Base-by-base conservation (phyloP, 352 stramenopile genomes). In the Blastocystis sp. region DNA sequence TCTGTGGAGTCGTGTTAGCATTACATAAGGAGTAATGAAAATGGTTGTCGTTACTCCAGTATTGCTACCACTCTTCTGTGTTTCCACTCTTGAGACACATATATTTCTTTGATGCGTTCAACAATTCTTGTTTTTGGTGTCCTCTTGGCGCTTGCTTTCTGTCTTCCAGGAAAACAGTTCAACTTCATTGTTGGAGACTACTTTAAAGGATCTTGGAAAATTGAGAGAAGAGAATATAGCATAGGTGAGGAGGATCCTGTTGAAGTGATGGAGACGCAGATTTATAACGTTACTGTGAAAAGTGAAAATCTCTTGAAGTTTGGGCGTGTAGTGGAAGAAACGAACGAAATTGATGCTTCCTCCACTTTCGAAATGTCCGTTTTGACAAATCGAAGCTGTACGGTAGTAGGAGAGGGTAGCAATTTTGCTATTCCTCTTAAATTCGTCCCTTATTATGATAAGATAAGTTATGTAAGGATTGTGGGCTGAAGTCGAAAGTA, bases 221-320 rank as follows among this genome's bases (percentile, higher is more conserved):
- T 80, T 64, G 20, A 54, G 47, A 59, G 47, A 23, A 80, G 50
- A 34, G 43, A 62, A n/a, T 26, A 62, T 23, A 47, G 23, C 11
- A n/a, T 11, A 18, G 47, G 18, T 37, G 4, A 34, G 47, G 45
- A 37, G 39, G 70, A 63, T 20, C 9, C 20, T 15, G 70, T 64
- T 7, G 50, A 80, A 53, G 47, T 41, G 8, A 7, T 15, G 4
- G 47, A 64, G 23, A 64, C 39, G 45, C n/a, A 64, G 18, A 63
- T 80, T n/a, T 80, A 64, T 43, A 80, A 80, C 70, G 47, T 64
- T 45, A 64, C 70, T 13, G 56, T 47, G 54, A 80, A n/a, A 29
- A 53, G 11, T n/a, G 70, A 59, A 18, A 29, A 61, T 66, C 29
- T n/a, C 26, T 47, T 80, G 39, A 23, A 20, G 13, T 18, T 80